A percentile compares a stretch with the other conserved stretches of the same genome.
Conservation (phyloP, 225 moss, liverwort and hornwort species). For the Ulota crispa region DNA sequence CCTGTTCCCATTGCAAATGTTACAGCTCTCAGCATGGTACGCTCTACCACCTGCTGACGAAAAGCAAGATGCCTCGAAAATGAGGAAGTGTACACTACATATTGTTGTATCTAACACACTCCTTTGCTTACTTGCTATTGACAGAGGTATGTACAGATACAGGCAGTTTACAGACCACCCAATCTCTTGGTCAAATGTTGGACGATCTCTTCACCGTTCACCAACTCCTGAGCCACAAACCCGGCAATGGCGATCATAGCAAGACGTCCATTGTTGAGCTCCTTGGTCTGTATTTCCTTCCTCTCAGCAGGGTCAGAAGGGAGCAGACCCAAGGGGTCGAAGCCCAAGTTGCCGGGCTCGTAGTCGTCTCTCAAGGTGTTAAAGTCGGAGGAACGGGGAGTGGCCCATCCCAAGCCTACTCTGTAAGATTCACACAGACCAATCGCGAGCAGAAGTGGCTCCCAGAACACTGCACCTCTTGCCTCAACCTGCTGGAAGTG, state of each 20-base stretch:
- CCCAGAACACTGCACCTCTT: slow-evolving; percentile 70
- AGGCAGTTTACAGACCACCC: slow-evolving; percentile 26
- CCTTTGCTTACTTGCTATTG: background rate
- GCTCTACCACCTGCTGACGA: background rate
- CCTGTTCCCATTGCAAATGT: background rate
- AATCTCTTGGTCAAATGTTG: slow-evolving; percentile 48
- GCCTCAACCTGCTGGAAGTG: slow-evolving; percentile 87
- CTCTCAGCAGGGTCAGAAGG: slow-evolving; percentile 45
- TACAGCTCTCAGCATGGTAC: background rate
- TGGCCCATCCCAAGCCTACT: slow-evolving; percentile 64
- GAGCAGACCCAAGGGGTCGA: slow-evolving; percentile 69
- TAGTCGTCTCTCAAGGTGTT: slow-evolving; percentile 58
- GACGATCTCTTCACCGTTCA: slow-evolving; percentile 61
- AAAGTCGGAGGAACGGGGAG: slow-evolving; percentile 54
- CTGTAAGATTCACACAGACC: slow-evolving; percentile 54
- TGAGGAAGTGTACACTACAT: background rate
- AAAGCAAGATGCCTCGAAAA: slow-evolving; percentile 12
- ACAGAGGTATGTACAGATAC: background rate
- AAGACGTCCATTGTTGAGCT: slow-evolving; percentile 75
- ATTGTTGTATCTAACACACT: background rate
- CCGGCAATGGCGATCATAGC: slow-evolving; percentile 83
- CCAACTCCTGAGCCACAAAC: slow-evolving; percentile 70
- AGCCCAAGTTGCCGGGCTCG: slow-evolving; percentile 75
- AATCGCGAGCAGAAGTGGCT: slow-evolving; percentile 53
- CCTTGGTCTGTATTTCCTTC: slow-evolving; percentile 60